phyloP scores from a whole-genome alignment of 1,284 basidiomycete genomes.

The Spongiforma sp. region DNA sequence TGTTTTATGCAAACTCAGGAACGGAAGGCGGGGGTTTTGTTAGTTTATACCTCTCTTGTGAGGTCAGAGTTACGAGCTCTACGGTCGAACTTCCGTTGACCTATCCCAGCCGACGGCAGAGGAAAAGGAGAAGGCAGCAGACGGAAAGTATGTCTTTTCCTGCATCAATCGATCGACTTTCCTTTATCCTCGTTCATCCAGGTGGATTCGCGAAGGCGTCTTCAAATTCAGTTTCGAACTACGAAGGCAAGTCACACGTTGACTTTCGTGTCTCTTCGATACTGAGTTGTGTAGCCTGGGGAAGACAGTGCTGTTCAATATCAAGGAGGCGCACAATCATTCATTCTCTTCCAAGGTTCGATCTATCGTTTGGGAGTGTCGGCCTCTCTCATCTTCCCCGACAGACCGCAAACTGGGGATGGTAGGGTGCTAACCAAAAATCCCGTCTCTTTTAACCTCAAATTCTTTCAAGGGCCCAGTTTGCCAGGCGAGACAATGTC shows the following conservation, averaged over 20 bases:
- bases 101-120: constrained; percentile 67
- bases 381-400: constrained; percentile 14
- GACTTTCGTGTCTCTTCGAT: neutral
- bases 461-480: constrained; percentile 66
- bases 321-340: constrained; percentile 85
- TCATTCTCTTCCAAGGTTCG: constrained; percentile 79
- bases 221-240: constrained; percentile 89
- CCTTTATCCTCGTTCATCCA: constrained; percentile 27
- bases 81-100: constrained; percentile 17
- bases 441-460: constrained; percentile 6
- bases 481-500: constrained; percentile 76
- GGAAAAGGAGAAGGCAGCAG: constrained; percentile 70
- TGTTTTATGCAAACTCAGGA: constrained; percentile 86
- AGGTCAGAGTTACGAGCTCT: constrained; percentile 52
- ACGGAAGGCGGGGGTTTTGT: constrained; percentile 57
- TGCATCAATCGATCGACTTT: neutral
- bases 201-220: constrained; percentile 83
- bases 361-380: neutral
- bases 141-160: constrained; percentile 56
- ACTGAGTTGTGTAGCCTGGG: constrained; percentile 44
- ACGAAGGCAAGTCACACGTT: constrained; percentile 54
- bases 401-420: constrained; percentile 85
- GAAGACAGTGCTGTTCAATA: constrained; percentile 58
- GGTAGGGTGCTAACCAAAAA: constrained; percentile 48
- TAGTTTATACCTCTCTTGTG: constrained; percentile 81